A percentile compares a stretch with the other conserved stretches of the same genome.
Conservation (phyloP, 345 rosid genomes). For the Excoecaria cochinchinensis region DNA sequence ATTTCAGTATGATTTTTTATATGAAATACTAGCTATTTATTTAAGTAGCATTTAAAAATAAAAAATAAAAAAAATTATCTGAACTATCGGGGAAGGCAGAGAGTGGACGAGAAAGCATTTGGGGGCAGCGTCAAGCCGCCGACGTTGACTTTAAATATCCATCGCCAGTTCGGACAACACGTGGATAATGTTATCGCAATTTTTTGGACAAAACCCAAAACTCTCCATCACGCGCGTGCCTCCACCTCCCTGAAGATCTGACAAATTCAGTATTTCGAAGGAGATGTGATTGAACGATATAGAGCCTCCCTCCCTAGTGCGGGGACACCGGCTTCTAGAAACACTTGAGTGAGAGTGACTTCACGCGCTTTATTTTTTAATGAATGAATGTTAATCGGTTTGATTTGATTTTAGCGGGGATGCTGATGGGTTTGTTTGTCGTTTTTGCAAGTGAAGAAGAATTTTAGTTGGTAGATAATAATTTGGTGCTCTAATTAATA, state of each 20-base stretch:
- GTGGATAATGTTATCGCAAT: slow-evolving; percentile 24
- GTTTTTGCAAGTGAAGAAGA: background rate
- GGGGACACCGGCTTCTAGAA: background rate
- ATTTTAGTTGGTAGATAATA: background rate
- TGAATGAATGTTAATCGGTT: background rate
- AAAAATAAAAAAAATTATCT: background rate
- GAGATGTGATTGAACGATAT: background rate
- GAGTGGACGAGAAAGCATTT: background rate
- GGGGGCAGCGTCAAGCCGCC: slow-evolving; percentile 30
- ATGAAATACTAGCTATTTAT: too few relatives aligned
- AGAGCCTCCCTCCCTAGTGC: too few relatives aligned
- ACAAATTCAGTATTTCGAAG: background rate
- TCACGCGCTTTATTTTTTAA: background rate
- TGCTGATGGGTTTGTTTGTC: background rate
- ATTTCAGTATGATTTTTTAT: too few relatives aligned
- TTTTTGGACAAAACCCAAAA: background rate
- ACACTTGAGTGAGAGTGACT: background rate
- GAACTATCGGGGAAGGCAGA: background rate
- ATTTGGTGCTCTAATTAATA: background rate
- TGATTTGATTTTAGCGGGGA: background rate
- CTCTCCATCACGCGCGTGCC: background rate
- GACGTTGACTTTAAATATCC: slow-evolving; percentile 17
- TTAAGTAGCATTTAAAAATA: too few relatives aligned
- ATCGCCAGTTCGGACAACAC: slow-evolving; percentile 8
- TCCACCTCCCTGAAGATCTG: background rate